Conservation (phyloP, 768 basidiomycete genomes). For the Suillus americanus region DNA sequence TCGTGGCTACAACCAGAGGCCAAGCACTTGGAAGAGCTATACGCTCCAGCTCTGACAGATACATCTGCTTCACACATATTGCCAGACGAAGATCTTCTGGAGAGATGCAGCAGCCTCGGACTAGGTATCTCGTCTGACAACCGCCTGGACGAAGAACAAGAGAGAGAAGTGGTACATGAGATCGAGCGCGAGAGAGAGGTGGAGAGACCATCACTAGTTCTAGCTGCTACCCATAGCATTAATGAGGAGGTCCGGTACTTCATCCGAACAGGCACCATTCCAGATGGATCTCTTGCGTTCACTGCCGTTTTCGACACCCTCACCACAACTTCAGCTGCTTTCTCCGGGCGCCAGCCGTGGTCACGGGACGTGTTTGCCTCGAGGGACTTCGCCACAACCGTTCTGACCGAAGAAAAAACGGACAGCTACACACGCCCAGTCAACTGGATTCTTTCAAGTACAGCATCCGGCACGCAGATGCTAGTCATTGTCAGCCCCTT, state of each 20-base stretch:
- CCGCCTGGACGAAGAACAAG: slow-evolving; percentile 46
- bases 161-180: slow-evolving; percentile 44
- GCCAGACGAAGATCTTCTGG: slow-evolving; percentile 19
- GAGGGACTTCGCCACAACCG: slow-evolving; percentile 15
- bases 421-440: slow-evolving; percentile 39
- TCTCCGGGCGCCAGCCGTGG: slow-evolving; percentile 22
- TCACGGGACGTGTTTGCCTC: slow-evolving; percentile 15
- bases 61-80: not conserved
- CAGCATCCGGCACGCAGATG: slow-evolving; percentile 22
- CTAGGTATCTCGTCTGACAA: slow-evolving; percentile 17
- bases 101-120: slow-evolving; percentile 30
- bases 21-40: slow-evolving; percentile 36
- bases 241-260: slow-evolving; percentile 26
- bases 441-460: slow-evolving; percentile 44
- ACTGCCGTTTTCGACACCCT: slow-evolving; percentile 15
- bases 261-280: slow-evolving; percentile 28
- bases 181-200: slow-evolving; percentile 39
- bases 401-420: slow-evolving; percentile 8
- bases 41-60: slow-evolving; percentile 15
- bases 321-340: slow-evolving; percentile 6
- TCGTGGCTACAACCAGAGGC: slow-evolving; percentile 43
- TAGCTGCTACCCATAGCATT: slow-evolving; percentile 27
- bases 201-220: slow-evolving; percentile 32
- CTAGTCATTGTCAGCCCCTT: slow-evolving; percentile 41
- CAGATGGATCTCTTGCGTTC: slow-evolving; percentile 18